Conservation (phyloP, 2,329 filamentous ascomycete species). For the Claviceps spartinae region DNA sequence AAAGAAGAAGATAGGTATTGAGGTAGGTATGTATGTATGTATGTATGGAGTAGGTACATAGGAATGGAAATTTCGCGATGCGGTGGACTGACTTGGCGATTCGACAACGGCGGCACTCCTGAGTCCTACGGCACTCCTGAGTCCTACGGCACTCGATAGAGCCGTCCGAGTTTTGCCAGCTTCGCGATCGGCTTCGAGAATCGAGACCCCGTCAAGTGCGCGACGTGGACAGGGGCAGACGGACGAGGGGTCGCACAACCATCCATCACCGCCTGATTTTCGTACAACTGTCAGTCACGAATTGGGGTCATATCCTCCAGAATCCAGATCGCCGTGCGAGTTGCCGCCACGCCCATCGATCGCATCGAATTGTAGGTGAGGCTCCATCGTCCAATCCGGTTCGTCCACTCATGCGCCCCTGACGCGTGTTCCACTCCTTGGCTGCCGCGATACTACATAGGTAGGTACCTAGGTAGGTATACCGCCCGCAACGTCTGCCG, state of each 20-base stretch:
- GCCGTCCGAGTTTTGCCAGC: not conserved
- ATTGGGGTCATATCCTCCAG: too few species aligned
- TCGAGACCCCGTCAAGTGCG: not conserved
- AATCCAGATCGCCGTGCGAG: constrained; percentile 1
- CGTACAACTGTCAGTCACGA: too few species aligned
- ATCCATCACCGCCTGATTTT: too few species aligned
- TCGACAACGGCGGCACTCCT: constrained; percentile 9
- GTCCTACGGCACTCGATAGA: not conserved
- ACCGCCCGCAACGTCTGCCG: not conserved
- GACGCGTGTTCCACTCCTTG: too few species aligned
- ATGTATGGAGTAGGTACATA: too few species aligned
- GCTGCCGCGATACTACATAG: too few species aligned
- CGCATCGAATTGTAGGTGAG: constrained; percentile 1
- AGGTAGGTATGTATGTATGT: too few species aligned
- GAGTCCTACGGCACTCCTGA: not conserved
- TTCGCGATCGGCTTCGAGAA: constrained; percentile 6
- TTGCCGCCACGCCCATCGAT: constrained; percentile 2
- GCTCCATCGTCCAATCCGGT: constrained; percentile 6
- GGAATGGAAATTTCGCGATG: not conserved
- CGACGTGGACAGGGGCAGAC: not conserved
- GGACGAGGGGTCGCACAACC: not conserved
- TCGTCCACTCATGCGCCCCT: not conserved
- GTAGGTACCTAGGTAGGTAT: too few species aligned
- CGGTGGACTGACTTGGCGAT: constrained; percentile 1
- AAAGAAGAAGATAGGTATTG: too few species aligned